Conservation (phyloP, 371 early-diverging fungal species). For the Syncephalastrum racemosum region DNA sequence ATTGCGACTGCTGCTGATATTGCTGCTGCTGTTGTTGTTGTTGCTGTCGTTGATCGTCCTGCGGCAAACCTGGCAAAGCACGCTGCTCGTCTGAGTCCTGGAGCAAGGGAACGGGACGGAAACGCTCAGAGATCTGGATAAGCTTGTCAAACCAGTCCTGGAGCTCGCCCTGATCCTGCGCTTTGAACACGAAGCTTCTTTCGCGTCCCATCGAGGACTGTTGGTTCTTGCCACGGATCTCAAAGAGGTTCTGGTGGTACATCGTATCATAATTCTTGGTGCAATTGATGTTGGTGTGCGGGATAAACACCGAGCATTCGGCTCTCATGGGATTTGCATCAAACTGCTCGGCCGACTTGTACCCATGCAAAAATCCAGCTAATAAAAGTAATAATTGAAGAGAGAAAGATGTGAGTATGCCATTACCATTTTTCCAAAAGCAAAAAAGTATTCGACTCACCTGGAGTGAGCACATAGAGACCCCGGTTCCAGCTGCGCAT, state of each 20-base stretch:
- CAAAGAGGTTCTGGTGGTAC: constrained; percentile 22
- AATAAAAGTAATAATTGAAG: background rate
- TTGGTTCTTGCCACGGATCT: constrained; percentile 25
- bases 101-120: constrained; percentile 17
- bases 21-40: background rate
- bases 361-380: constrained; percentile 53
- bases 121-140: constrained; percentile 14
- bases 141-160: constrained; percentile 22
- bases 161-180: constrained; percentile 17
- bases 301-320: constrained; percentile 34
- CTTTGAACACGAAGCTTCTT: constrained; percentile 21
- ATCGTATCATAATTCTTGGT: constrained; percentile 12
- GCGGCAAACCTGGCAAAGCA: background rate
- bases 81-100: constrained; percentile 4
- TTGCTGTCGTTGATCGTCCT: background rate
- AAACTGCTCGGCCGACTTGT: constrained; percentile 35
- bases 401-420: constrained; percentile 2
- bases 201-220: constrained; percentile 21
- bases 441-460: constrained; percentile 18
- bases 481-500: constrained; percentile 35
- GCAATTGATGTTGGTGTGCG: constrained; percentile 21
- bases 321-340: constrained; percentile 34
- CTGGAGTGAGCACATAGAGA: constrained; percentile 43
- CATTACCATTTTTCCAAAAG: background rate
- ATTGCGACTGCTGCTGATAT: too few relatives aligned